Conservation (phyloP, 768 basidiomycete genomes). For the Rhodotorula taiwanensis region DNA sequence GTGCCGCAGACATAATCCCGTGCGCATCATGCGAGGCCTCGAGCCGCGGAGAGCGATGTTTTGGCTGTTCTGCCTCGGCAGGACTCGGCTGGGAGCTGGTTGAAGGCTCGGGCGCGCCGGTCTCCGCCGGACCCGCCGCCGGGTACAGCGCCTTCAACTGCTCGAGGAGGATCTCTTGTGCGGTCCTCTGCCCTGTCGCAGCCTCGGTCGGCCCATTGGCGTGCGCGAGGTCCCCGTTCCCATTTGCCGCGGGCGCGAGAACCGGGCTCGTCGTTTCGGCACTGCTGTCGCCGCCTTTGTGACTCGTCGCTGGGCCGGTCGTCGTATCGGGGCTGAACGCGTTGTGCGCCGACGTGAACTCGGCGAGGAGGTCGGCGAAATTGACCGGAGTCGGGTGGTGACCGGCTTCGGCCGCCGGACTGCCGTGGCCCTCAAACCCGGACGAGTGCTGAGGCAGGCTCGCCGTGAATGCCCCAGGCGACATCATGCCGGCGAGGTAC, state of each 20-base stretch:
- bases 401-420: background rate
- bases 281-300: no score
- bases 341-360: constrained; percentile 14
- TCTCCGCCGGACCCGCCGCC: background rate
- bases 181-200: background rate
- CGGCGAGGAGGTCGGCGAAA: constrained; percentile 23
- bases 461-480: background rate
- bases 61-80: no score
- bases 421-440: background rate
- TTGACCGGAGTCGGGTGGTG: background rate
- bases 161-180: constrained; percentile 1
- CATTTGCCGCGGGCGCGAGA: no score
- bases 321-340: background rate
- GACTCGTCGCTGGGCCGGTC: background rate
- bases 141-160: background rate
- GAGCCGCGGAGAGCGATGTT: no score
- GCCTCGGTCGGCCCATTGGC: no score
- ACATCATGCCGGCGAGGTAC: background rate
- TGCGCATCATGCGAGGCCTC: no score
- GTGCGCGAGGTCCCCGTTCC: background rate
- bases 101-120: background rate
- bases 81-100: no score
- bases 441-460: background rate
- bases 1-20: no score
- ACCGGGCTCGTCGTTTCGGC: background rate